A percentile compares a stretch with the other conserved stretches of the same genome.
These are phyloP conservation scores for Cardamine chenopodiifolia DNA, from an alignment of 345 rosid species.

Conservation along the genomic window DNA sequence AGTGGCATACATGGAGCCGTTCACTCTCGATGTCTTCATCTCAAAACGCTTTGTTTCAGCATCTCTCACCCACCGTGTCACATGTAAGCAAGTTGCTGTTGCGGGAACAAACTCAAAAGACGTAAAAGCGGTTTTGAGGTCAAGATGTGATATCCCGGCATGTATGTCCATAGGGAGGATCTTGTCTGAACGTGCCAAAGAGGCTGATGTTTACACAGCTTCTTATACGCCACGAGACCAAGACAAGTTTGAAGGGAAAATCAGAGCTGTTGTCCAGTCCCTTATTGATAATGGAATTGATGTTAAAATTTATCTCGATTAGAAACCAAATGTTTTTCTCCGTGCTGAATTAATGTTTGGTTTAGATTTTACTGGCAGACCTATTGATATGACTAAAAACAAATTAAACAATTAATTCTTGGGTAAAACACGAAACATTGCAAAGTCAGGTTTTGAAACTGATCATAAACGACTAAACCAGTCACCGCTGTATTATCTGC, in stretches of 20 bases:
- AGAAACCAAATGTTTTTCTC: neutral
- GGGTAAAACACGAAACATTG: neutral
- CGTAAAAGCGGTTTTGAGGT: constrained; percentile 77
- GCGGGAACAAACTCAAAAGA: constrained; percentile 97
- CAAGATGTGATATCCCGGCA: constrained; percentile 88
- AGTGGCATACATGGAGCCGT: constrained; percentile 83
- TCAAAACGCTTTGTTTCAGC: constrained; percentile 93
- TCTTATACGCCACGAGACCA: constrained; percentile 82
- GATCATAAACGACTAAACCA: neutral
- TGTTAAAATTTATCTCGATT: constrained; percentile 74
- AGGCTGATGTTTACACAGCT: constrained; percentile 88
- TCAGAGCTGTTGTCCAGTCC: constrained; percentile 89
- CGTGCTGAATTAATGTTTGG: neutral
- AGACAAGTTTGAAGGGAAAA: constrained; percentile 96
- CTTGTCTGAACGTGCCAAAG: constrained; percentile 80
- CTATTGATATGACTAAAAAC: neutral
- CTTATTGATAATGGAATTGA: constrained; percentile 86
- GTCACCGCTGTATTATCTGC: neutral
- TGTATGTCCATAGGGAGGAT: constrained; percentile 80
- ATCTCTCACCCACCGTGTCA: constrained; percentile 87
- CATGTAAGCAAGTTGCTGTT: constrained; percentile 90
- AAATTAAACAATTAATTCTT: no score
- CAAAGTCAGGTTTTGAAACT: neutral
- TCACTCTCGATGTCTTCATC: constrained; percentile 84
- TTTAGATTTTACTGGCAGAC: neutral